Conservation (phyloP, 1,284 basidiomycete species). For the Peniophora sp. region DNA sequence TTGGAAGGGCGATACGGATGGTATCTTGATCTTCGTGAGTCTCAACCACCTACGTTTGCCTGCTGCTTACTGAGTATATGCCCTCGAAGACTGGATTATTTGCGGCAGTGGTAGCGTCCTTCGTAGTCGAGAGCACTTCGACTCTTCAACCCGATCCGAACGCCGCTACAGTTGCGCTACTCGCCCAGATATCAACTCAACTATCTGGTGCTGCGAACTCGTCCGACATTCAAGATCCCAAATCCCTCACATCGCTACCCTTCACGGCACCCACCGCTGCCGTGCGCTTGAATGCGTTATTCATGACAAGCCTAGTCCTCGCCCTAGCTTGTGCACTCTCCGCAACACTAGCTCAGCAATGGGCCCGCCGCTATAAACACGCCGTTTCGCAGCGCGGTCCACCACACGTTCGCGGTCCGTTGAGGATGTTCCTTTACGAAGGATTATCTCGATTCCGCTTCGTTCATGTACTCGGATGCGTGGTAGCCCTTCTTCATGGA, state of each 20-base stretch:
- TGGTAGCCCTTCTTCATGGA: conserved; percentile 31
- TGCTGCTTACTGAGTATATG: not conserved
- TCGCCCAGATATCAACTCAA: conserved; percentile 21
- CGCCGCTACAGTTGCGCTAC: conserved; percentile 21
- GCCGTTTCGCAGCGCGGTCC: conserved; percentile 23
- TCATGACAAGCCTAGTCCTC: conserved; percentile 24
- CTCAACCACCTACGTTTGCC: not conserved
- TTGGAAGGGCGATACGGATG: conserved; percentile 1
- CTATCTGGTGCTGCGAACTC: not conserved
- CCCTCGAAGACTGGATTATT: conserved; percentile 32
- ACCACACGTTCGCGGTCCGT: conserved; percentile 29
- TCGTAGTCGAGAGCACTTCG: conserved; percentile 34
- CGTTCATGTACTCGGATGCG: conserved; percentile 27
- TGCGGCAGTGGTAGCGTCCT: conserved; percentile 36
- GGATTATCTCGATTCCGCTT: conserved; percentile 30
- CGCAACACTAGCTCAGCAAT: conserved; percentile 19
- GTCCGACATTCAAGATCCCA: conserved; percentile 1
- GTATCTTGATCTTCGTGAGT: not conserved
- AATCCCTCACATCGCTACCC: not conserved
- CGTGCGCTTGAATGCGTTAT: conserved; percentile 26
- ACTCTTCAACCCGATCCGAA: conserved; percentile 25
- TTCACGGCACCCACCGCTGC: conserved; percentile 16
- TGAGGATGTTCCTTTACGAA: conserved; percentile 27
- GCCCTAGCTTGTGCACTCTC: conserved; percentile 17
- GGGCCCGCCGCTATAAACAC: conserved; percentile 17